Conservation (phyloP, 2,329 filamentous ascomycete genomes). For the Aureobasidium subglaciale region DNA sequence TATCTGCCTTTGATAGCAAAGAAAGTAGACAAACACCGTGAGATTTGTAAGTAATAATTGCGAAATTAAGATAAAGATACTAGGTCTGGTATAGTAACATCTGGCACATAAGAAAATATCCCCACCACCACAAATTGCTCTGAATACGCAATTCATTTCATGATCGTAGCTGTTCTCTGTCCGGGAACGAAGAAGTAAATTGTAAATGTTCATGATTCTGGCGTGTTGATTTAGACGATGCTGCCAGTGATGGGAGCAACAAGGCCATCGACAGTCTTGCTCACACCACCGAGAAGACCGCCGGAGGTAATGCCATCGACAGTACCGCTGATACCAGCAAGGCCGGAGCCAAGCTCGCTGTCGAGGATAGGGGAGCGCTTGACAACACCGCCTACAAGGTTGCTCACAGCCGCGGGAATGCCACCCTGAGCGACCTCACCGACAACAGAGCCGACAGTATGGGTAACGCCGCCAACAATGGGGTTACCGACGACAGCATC, state of each 20-base stretch:
- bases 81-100: not conserved
- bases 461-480: not conserved
- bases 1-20: too few species aligned
- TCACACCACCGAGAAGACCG: not conserved
- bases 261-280: not conserved
- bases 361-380: not conserved
- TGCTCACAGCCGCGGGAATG: not conserved
- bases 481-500: not conserved
- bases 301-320: not conserved
- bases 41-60: not conserved
- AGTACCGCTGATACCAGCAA: not conserved
- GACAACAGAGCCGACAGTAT: not conserved
- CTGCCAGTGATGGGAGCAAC: not conserved
- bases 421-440: not conserved
- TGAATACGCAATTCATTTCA: not conserved
- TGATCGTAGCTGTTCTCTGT: not conserved
- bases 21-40: not conserved
- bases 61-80: not conserved
- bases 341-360: not conserved
- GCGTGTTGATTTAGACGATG: not conserved
- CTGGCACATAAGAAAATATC: slow-evolving; percentile 3
- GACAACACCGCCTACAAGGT: not conserved
- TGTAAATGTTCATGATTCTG: not conserved
- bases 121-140: not conserved
- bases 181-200: not conserved